Base-by-base conservation (phyloP, 1,139 yeast species). In the Wickerhamomyces sp. region DNA sequence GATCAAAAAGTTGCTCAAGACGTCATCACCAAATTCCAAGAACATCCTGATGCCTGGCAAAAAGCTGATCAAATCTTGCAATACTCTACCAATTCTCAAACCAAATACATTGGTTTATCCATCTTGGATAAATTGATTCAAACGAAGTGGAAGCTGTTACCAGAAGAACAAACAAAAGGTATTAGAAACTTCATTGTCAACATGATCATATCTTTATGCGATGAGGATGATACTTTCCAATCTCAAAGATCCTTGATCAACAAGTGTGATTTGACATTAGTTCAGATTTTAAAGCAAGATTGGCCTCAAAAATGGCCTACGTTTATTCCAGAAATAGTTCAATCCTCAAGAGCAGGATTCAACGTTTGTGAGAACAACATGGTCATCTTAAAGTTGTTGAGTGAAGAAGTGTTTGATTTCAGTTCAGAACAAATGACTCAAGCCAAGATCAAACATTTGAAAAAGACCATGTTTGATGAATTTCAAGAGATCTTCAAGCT, bases 291-390 rank as follows among this genome's bases (percentile, higher is more conserved):
- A 54, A 91, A 91, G 57, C 97, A 93, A 62, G 99, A 91, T 58
- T 91, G 99, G 99, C 99, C 99, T 26, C 88, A 81, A 49, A 85
- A 88, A 57, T 91, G 99, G 99, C 97, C 97, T 16, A 86, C 84
- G 51, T 91, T 93, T 54, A 83, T 91, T 36, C 96, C 97, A 12
- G 98, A 93, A 58, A 75, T 91, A 44, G 93, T 91, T 29, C 73
- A 73, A 44, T 81, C 95, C 46, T 82, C 95, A 35, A 76, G 87
- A 44, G 78, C 93, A 15, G 83, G 94, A 28, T 77, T 84, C 60
- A 89, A 88, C 52, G 96, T 91, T 32, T 93, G 98, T 66, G 98
- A 91, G 61, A 91, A 91, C 64, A 91, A 91, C 61, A 91, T 91
- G 97, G 78, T 81, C 45, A 89, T 93, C 42, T 71, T 91, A 57